Conservation (phyloP, 2,329 filamentous ascomycete species). For the Sclerotinia trifoliorum region DNA sequence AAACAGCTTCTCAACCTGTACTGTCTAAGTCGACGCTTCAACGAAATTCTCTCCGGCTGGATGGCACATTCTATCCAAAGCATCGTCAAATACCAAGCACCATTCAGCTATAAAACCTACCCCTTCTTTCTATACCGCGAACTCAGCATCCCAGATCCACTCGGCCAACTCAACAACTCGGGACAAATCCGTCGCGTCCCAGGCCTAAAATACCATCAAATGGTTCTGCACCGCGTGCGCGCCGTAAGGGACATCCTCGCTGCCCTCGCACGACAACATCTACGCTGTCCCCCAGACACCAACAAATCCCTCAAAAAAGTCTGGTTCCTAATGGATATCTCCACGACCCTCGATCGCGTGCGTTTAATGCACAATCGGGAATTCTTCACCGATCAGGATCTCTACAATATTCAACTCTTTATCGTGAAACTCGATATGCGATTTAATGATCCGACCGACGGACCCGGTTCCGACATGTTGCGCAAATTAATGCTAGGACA, state of each 20-base stretch:
- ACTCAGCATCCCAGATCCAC: constrained; percentile 61
- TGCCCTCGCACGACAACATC: constrained; percentile 56
- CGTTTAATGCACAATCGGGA: constrained; percentile 51
- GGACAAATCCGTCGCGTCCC: constrained; percentile 54
- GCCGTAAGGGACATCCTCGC: constrained; percentile 62
- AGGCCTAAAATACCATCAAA: constrained; percentile 63
- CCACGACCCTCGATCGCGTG: constrained; percentile 55
- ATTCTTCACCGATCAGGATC: constrained; percentile 58
- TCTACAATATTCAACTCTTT: constrained; percentile 63
- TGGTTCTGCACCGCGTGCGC: constrained; percentile 60
- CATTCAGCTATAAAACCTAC: constrained; percentile 54
- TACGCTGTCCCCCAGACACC: constrained; percentile 53
- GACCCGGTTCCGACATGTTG: constrained; percentile 50
- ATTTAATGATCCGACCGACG: constrained; percentile 62
- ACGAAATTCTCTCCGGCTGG: neutral
- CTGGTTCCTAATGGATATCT: constrained; percentile 71
- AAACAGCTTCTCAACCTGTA: neutral
- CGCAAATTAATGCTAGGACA: constrained; percentile 61
- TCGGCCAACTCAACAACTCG: constrained; percentile 42
- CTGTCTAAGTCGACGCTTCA: neutral
- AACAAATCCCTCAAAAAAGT: constrained; percentile 57
- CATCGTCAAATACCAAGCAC: constrained; percentile 56
- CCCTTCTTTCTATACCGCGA: constrained; percentile 58
- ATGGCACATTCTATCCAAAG: constrained; percentile 37
- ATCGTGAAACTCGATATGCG: constrained; percentile 70